A percentile compares a stretch with the other conserved stretches of the same genome.
Evolutionary conservation across 331 rosid genomes (phyloP).

Genomic region (Pyrus hybrid): DNA sequence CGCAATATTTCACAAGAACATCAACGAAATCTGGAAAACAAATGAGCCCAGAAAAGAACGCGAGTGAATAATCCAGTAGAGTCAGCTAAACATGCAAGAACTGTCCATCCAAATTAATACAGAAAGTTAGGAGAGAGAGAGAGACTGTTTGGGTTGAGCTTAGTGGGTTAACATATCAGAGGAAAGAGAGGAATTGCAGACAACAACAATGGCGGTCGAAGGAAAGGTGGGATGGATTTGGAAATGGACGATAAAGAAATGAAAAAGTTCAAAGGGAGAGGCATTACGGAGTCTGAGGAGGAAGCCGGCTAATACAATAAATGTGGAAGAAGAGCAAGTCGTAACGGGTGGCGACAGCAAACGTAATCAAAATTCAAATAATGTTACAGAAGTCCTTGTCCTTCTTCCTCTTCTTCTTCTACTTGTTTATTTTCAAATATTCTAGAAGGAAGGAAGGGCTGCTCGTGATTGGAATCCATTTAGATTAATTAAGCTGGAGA

Average conservation of each 20-base stretch:
- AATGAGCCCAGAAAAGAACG: not conserved
- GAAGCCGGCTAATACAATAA: slow-evolving; percentile 32
- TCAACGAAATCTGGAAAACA: not conserved
- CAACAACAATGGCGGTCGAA: slow-evolving; percentile 11
- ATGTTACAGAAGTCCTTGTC: not conserved
- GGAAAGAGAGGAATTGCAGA: no score
- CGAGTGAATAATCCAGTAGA: not conserved
- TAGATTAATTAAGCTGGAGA: no score
- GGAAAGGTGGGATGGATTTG: slow-evolving; percentile 24
- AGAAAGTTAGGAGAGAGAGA: not conserved
- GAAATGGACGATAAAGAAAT: not conserved
- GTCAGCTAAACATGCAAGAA: not conserved
- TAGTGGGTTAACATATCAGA: no score
- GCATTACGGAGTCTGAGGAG: slow-evolving; percentile 7
- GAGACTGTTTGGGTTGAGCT: not conserved
- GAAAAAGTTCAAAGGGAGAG: slow-evolving; percentile 34
- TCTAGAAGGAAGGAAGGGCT: slow-evolving; percentile 10
- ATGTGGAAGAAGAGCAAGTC: slow-evolving; percentile 26
- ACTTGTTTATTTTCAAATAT: not conserved
- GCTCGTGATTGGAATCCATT: not conserved
- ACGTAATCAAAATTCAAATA: not conserved
- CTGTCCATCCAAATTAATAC: not conserved
- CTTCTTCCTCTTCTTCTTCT: not conserved
- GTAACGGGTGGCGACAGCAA: slow-evolving; percentile 42
- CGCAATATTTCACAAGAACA: not conserved